A percentile compares a stretch with the other conserved stretches of the same genome.
phyloP scores from a whole-genome alignment of 2,329 filamentous ascomycete genomes.

The Fusarium buxicola region DNA sequence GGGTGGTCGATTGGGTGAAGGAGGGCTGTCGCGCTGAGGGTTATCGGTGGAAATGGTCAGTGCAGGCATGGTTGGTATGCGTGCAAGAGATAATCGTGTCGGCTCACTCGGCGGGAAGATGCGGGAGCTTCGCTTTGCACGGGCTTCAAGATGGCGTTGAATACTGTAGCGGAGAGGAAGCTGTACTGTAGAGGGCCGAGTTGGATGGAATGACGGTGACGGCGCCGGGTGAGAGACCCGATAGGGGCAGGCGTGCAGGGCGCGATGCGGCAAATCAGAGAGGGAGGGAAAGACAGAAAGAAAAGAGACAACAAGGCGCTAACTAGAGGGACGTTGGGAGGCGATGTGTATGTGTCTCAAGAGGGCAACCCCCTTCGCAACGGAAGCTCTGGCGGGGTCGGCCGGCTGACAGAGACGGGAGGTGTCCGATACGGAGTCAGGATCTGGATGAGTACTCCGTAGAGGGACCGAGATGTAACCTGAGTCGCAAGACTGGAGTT shows the following conservation, averaged over 20 bases:
- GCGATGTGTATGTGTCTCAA: constrained; percentile 17
- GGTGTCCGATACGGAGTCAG: background rate
- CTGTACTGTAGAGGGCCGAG: constrained; percentile 14
- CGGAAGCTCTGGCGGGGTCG: constrained; percentile 24
- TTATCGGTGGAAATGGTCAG: constrained; percentile 49
- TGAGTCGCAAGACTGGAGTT: background rate
- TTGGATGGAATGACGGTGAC: constrained; percentile 7
- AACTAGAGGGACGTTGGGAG: constrained; percentile 1
- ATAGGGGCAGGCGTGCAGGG: constrained; percentile 12
- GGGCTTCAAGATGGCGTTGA: constrained; percentile 23
- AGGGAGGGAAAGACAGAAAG: constrained; percentile 3
- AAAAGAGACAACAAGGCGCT: background rate
- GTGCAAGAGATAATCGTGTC: constrained; percentile 12
- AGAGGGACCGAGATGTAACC: constrained; percentile 9
- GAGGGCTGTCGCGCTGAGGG: constrained; percentile 48
- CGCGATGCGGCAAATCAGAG: constrained; percentile 6
- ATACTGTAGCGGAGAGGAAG: constrained; percentile 28
- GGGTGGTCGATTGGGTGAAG: constrained; percentile 62
- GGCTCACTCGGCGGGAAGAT: constrained; percentile 14
- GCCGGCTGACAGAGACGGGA: background rate
- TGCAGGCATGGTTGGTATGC: constrained; percentile 46
- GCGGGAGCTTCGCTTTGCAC: constrained; percentile 4
- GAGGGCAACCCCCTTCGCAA: constrained; percentile 7
- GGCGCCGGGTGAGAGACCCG: constrained; percentile 9
- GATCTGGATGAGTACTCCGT: background rate